Conservation (phyloP, 2,329 filamentous ascomycete species). For the Byssoonygena ceratinophila region DNA sequence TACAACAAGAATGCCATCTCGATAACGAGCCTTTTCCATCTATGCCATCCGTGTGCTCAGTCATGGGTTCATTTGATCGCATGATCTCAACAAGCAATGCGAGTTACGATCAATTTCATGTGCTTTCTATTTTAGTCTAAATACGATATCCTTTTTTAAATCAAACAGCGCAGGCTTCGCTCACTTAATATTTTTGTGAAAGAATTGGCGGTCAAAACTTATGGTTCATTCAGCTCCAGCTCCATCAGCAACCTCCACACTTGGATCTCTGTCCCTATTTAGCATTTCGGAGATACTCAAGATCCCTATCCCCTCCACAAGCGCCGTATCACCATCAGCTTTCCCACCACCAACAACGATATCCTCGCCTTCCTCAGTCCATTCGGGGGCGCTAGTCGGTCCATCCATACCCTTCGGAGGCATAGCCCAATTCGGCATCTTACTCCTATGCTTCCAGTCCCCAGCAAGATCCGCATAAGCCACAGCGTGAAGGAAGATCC, state of each 20-base stretch:
- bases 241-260: neutral
- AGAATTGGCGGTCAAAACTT: neutral
- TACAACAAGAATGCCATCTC: neutral
- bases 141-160: neutral
- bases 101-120: no score
- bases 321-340: slow-evolving; percentile 18
- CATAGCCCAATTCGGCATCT: slow-evolving; percentile 74
- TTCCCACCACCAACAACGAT: slow-evolving; percentile 28
- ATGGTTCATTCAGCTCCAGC: neutral
- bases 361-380: slow-evolving; percentile 34
- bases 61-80: no score
- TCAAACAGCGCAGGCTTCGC: no score
- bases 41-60: no score
- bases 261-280: neutral
- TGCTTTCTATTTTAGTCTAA: neutral
- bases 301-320: slow-evolving; percentile 18
- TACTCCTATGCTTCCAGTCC: slow-evolving; percentile 76
- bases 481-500: slow-evolving; percentile 85
- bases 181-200: no score
- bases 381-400: slow-evolving; percentile 52
- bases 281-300: slow-evolving; percentile 13
- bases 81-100: no score
- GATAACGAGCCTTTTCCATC: neutral
- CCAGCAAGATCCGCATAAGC: slow-evolving; percentile 78
- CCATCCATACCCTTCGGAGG: slow-evolving; percentile 64